A percentile compares a stretch with the other conserved stretches of the same genome.
Evolutionary conservation across 257 asterid species (phyloP).

Genomic region (Asclepias syriaca): DNA sequence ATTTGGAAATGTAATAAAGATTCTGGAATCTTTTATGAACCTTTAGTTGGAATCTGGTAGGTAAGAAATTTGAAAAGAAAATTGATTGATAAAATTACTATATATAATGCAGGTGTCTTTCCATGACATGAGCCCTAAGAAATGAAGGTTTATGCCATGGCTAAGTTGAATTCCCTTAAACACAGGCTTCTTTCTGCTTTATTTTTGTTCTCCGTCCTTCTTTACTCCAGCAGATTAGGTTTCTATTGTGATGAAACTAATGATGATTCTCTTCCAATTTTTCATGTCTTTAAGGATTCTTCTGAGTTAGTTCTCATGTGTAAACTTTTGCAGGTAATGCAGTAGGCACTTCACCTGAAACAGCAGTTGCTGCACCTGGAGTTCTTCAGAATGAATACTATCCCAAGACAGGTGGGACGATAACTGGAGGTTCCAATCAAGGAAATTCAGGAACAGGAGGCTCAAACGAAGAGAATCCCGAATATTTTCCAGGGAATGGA

Average conservation of each 20-base stretch:
- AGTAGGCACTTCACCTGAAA: constrained; percentile 31
- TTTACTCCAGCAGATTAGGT: constrained; percentile 18
- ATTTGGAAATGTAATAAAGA: not conserved
- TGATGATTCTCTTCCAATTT: not conserved
- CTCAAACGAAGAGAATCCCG: constrained; percentile 11
- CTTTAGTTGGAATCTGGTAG: constrained; percentile 11
- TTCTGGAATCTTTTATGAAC: constrained; percentile 8
- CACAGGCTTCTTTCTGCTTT: constrained; percentile 24
- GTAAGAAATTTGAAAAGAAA: constrained; percentile 4
- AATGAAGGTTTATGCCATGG: constrained; percentile 28
- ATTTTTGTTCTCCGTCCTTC: constrained; percentile 29
- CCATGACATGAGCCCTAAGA: not conserved
- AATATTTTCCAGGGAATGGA: constrained; percentile 4
- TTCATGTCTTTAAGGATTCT: not conserved
- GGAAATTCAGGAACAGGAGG: constrained; percentile 27
- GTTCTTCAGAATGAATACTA: constrained; percentile 46
- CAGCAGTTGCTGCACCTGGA: constrained; percentile 66
- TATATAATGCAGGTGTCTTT: constrained; percentile 1
- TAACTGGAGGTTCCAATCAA: constrained; percentile 24
- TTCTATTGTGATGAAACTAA: not conserved
- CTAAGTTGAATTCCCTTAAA: constrained; percentile 23
- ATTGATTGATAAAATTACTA: not conserved
- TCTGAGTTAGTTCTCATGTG: constrained; percentile 3
- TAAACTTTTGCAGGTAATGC: constrained; percentile 40
- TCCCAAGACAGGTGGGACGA: constrained; percentile 40